A percentile compares a stretch with the other conserved stretches of the same genome.
Conservation (phyloP, 2,329 filamentous ascomycete species). For the Clarireedia homoeocarpa region DNA sequence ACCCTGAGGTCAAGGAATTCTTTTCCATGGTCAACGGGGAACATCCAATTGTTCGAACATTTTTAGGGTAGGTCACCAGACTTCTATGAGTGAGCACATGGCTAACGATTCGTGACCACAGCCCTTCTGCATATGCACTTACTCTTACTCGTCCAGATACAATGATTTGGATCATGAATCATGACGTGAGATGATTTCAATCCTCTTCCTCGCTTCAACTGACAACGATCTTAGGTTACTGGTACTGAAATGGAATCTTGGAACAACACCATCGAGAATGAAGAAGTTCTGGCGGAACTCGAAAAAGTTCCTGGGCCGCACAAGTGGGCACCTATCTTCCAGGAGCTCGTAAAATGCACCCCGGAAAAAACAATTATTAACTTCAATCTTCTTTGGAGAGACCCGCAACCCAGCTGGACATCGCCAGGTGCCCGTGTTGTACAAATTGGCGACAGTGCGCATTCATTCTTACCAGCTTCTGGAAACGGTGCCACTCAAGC, state of each 20-base stretch:
- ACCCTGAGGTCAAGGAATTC: conserved; percentile 16
- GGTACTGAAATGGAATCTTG: conserved; percentile 42
- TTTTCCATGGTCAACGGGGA: too few species aligned
- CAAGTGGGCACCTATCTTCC: conserved; percentile 18
- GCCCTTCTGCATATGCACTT: too few species aligned
- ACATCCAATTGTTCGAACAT: too few species aligned
- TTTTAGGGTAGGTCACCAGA: too few species aligned
- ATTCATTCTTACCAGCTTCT: conserved; percentile 62
- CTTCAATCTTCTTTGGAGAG: conserved; percentile 27
- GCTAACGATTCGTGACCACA: too few species aligned
- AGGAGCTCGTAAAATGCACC: conserved; percentile 18
- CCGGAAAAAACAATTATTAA: conserved; percentile 20
- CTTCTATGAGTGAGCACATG: too few species aligned
- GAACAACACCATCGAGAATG: conserved; percentile 24
- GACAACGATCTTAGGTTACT: conserved; percentile 34
- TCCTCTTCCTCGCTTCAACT: too few species aligned
- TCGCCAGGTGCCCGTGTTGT: conserved; percentile 22
- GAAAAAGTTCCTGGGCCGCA: conserved; percentile 8
- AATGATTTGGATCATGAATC: too few species aligned
- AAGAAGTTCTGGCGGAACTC: conserved; percentile 20
- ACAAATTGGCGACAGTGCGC: conserved; percentile 58
- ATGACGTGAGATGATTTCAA: too few species aligned
- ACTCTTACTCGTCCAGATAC: too few species aligned
- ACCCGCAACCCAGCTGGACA: conserved; percentile 27
- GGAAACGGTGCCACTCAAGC: conserved; percentile 51